Evolutionary conservation across 2,329 filamentous ascomycete genomes (phyloP).

Genomic region (Epichloe scottii): DNA sequence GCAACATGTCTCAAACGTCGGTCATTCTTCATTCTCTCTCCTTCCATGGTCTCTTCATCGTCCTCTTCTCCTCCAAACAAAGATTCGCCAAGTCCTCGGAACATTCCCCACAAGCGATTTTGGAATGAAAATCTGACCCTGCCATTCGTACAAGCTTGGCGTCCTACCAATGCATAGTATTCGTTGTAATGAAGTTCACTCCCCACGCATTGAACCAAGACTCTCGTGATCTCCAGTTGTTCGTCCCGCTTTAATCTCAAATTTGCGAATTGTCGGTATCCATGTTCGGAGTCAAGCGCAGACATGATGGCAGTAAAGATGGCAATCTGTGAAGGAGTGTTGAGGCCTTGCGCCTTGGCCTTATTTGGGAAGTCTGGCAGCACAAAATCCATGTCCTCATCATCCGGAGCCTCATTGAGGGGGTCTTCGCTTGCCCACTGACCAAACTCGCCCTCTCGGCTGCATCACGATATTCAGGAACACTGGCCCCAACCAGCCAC

Average conservation of each 20-base stretch:
- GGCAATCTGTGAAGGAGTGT: constrained; percentile 73
- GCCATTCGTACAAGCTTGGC: constrained; percentile 61
- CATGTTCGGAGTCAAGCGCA: constrained; percentile 72
- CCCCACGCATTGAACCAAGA: constrained; percentile 76
- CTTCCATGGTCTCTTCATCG: constrained; percentile 39
- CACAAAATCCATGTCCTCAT: constrained; percentile 34
- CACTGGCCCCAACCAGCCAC: constrained; percentile 98
- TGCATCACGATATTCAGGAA: constrained; percentile 33
- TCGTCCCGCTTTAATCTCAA: constrained; percentile 77
- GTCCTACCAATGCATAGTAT: constrained; percentile 81
- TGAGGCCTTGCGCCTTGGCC: constrained; percentile 74
- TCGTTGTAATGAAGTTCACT: constrained; percentile 79
- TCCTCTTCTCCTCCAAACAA: constrained; percentile 54
- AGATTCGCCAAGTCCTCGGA: constrained; percentile 73
- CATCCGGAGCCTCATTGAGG: constrained; percentile 20
- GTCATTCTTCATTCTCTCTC: constrained; percentile 33
- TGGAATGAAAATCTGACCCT: constrained; percentile 76
- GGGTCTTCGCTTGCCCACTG: constrained; percentile 11
- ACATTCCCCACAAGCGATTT: constrained; percentile 75
- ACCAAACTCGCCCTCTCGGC: constrained; percentile 8
- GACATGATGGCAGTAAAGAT: constrained; percentile 90
- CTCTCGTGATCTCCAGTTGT: constrained; percentile 73
- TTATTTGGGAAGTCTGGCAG: constrained; percentile 58
- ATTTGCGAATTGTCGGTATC: constrained; percentile 65
- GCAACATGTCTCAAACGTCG: constrained; percentile 39